Evolutionary conservation across 2,329 filamentous ascomycete species (phyloP).

Genomic region (Arthrobotrys pseudoclavata): DNA sequence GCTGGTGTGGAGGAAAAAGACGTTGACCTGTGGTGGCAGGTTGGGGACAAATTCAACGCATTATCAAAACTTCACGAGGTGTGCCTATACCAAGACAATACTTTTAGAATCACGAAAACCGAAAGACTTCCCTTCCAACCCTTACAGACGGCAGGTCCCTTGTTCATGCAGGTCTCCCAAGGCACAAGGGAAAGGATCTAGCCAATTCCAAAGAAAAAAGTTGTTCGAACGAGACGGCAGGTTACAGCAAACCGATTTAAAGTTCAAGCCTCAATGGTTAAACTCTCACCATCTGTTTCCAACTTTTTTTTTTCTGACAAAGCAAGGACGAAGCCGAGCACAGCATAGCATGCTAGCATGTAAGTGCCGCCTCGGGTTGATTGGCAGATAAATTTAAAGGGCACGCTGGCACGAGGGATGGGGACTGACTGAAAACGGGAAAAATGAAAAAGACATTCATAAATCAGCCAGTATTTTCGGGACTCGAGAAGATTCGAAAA

Average conservation of each 20-base stretch:
- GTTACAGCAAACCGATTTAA: background rate
- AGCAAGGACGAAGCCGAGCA: conserved; percentile 14
- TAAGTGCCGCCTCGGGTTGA: conserved; percentile 33
- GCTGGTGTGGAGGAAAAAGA: background rate
- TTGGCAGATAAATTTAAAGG: conserved; percentile 17
- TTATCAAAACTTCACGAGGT: background rate
- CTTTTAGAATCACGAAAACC: background rate
- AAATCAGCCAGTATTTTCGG: background rate
- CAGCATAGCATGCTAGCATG: background rate
- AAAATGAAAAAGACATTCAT: background rate
- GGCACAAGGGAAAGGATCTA: conserved; percentile 3
- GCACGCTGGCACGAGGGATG: conserved; percentile 17
- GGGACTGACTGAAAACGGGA: conserved; percentile 10
- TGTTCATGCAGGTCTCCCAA: conserved; percentile 14
- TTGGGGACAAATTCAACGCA: background rate
- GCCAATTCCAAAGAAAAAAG: conserved; percentile 13
- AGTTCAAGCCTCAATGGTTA: conserved; percentile 33
- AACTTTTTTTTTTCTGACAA: conserved; percentile 31
- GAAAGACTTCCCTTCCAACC: background rate
- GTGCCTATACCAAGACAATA: background rate
- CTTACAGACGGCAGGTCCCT: background rate
- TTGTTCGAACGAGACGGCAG: background rate
- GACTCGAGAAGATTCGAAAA: conserved; percentile 22
- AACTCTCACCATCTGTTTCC: background rate
- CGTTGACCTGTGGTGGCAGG: too few species aligned